A percentile compares a stretch with the other conserved stretches of the same genome.
These are phyloP conservation scores for Clathrospora elynae DNA, from an alignment of 2,329 filamentous ascomycete genomes.

Conservation along the genomic window DNA sequence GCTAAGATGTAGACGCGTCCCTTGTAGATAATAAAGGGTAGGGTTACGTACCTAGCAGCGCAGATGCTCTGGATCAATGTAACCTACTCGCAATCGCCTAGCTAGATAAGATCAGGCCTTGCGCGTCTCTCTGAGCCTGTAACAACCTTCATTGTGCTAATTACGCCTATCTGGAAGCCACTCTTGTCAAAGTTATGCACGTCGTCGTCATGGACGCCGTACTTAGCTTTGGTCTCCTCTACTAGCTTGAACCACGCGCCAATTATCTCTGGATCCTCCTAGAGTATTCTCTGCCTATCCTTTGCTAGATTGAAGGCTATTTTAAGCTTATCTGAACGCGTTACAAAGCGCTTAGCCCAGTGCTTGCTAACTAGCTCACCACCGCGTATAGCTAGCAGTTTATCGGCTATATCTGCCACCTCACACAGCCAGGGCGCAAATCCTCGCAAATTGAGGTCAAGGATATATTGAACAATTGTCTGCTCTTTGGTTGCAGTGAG, in stretches of 20 bases:
- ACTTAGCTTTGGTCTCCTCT: constrained; percentile 11
- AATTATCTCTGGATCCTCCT: no score
- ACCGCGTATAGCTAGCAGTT: constrained; percentile 15
- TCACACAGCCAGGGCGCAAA: constrained; percentile 14
- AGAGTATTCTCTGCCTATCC: constrained; percentile 4
- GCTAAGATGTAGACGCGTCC: no score
- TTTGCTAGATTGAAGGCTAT: constrained; percentile 21
- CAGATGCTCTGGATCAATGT: no score
- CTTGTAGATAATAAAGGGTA: no score
- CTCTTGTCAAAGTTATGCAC: constrained; percentile 28
- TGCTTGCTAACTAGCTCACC: constrained; percentile 14
- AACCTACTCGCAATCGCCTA: constrained; percentile 18
- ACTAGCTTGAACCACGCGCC: constrained; percentile 19
- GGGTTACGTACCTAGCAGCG: no score
- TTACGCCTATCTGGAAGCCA: no score
- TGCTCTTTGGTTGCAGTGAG: constrained; percentile 11
- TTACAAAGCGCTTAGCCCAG: constrained; percentile 18
- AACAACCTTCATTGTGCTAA: constrained; percentile 18
- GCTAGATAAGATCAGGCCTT: constrained; percentile 9
- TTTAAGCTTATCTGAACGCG: constrained; percentile 16
- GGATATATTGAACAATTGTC: constrained; percentile 20
- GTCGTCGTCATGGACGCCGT: constrained; percentile 11
- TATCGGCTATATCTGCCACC: constrained; percentile 25
- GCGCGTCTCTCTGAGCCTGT: constrained; percentile 12
- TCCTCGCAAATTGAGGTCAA: constrained; percentile 19